Conservation (phyloP, 805 yeast genomes). For the Zygosaccharomyces pseudorouxii region DNA sequence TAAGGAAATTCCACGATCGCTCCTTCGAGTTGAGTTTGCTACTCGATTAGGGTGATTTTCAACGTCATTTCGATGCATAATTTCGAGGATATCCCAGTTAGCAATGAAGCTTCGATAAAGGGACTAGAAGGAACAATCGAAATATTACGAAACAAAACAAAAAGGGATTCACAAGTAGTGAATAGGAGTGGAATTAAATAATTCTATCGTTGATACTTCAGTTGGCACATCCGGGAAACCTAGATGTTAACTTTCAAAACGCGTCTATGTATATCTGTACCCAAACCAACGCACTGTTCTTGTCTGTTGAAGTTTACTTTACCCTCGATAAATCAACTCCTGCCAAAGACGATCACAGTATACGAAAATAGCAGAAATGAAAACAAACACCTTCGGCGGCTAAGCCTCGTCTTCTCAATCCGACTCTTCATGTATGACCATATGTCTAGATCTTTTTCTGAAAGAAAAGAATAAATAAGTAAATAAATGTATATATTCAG, state of each 20-base stretch:
- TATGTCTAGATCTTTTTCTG: too few species aligned
- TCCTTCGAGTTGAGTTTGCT: not conserved
- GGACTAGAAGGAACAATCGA: not conserved
- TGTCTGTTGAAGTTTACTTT: not conserved
- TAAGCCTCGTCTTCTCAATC: not conserved
- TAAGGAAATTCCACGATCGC: constrained; percentile 10
- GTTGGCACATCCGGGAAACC: constrained; percentile 4
- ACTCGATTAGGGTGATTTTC: not conserved
- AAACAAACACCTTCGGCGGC: not conserved
- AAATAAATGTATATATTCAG: too few species aligned
- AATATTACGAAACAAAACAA: not conserved
- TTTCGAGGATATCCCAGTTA: not conserved
- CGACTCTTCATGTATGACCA: too few species aligned
- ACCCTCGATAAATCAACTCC: not conserved
- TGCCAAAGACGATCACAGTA: not conserved
- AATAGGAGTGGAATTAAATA: not conserved
- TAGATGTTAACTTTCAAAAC: not conserved
- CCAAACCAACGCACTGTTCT: not conserved
- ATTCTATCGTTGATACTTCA: not conserved
- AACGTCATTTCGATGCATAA: not conserved
- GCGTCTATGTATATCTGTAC: not conserved
- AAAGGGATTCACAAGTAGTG: not conserved
- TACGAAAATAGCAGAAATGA: not conserved
- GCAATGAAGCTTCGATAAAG: not conserved
- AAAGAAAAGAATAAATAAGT: not conserved